Percentiles rank a stretch among this genome's conserved stretches.
phyloP scores from a whole-genome alignment of 805 yeast species.

The Nakazawaea ernobii region DNA sequence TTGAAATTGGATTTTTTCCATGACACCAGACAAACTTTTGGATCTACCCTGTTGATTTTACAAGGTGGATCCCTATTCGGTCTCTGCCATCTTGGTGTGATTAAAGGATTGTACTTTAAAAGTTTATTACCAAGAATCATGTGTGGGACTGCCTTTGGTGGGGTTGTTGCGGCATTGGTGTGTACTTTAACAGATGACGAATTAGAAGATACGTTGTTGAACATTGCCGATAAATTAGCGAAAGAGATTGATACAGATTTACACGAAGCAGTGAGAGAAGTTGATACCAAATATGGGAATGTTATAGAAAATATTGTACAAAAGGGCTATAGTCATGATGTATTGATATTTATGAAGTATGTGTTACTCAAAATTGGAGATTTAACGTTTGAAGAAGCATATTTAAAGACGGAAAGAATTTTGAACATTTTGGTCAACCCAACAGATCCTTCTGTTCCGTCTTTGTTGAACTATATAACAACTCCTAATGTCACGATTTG shows the following conservation, averaged over 20 bases:
- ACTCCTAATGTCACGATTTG: slow-evolving; percentile 88
- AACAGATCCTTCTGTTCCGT: slow-evolving; percentile 61
- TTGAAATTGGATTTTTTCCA: slow-evolving; percentile 71
- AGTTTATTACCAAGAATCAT: slow-evolving; percentile 78
- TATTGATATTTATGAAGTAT: slow-evolving; percentile 69
- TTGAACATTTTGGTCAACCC: slow-evolving; percentile 86
- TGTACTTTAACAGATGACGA: slow-evolving; percentile 71
- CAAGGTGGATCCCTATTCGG: slow-evolving; percentile 98
- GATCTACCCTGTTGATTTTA: slow-evolving; percentile 81
- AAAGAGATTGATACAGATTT: slow-evolving; percentile 21
- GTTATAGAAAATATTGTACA: slow-evolving; percentile 69
- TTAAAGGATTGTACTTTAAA: slow-evolving; percentile 71
- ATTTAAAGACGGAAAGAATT: slow-evolving; percentile 67
- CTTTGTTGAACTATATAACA: slow-evolving; percentile 79
- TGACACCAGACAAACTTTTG: slow-evolving; percentile 82
- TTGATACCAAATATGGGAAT: slow-evolving; percentile 47
- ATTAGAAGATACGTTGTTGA: slow-evolving; percentile 34
- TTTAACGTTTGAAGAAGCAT: slow-evolving; percentile 91
- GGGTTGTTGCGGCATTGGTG: slow-evolving; percentile 82
- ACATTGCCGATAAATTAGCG: slow-evolving; percentile 4
- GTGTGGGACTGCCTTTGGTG: slow-evolving; percentile 92
- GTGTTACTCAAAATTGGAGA: slow-evolving; percentile 74
- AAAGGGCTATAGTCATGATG: slow-evolving; percentile 84
- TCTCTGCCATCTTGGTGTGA: slow-evolving; percentile 88
- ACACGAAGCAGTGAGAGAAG: slow-evolving; percentile 21